phyloP scores from a whole-genome alignment of 2,329 filamentous ascomycete genomes.

The Ophiostoma sp. region DNA sequence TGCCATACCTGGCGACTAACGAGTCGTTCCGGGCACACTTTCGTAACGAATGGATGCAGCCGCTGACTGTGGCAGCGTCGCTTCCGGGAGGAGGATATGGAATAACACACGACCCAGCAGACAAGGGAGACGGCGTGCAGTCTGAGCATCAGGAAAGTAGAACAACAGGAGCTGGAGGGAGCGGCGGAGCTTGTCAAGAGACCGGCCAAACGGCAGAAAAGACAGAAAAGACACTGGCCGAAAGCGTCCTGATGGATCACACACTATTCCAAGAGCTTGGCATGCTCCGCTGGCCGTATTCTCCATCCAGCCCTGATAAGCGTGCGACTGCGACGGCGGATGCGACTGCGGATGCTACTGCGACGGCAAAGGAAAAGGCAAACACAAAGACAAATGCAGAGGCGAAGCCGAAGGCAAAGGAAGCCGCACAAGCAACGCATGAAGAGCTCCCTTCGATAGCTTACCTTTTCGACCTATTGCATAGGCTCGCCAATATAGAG shows the following conservation, averaged over 20 bases:
- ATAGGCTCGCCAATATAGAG: constrained; percentile 8
- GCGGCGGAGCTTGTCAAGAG: no score
- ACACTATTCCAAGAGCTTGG: constrained; percentile 8
- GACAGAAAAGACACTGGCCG: constrained; percentile 6
- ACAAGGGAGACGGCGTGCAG: no score
- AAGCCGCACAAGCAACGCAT: neutral
- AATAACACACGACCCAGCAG: no score
- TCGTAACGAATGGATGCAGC: constrained; percentile 23
- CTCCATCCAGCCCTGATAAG: neutral
- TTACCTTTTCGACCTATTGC: neutral
- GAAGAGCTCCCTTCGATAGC: neutral
- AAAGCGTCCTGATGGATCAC: constrained; percentile 14
- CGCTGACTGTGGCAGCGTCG: no score
- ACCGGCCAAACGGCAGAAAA: no score
- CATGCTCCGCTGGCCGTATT: neutral
- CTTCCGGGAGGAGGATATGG: no score
- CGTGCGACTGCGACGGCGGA: neutral
- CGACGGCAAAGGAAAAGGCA: neutral
- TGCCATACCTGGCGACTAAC: constrained; percentile 29
- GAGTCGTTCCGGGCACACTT: constrained; percentile 26
- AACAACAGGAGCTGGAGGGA: no score
- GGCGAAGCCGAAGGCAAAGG: neutral
- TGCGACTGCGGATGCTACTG: neutral
- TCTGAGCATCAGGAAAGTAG: no score
- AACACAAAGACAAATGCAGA: neutral